These are phyloP conservation scores for Trichosporon ovoides DNA, from an alignment of 1,284 basidiomycete species.

Conservation along the genomic window DNA sequence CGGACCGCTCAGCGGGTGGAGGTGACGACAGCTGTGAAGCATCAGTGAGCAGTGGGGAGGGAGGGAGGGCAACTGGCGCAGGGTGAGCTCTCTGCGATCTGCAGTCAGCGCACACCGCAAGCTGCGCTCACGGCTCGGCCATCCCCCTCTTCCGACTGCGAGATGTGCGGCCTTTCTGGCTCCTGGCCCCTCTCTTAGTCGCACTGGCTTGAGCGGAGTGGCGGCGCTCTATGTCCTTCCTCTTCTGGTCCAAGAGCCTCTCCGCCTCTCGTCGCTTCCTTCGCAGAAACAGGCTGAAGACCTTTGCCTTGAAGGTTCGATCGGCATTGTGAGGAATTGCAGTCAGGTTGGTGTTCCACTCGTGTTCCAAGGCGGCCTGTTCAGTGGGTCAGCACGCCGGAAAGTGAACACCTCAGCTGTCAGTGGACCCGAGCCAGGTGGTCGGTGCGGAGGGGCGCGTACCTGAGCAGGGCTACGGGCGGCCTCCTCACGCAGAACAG, in stretches of 20 bases:
- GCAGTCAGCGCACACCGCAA: no score
- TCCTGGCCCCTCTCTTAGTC: no score
- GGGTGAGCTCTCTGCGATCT: no score
- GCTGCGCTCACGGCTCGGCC: no score
- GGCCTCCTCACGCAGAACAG: background rate
- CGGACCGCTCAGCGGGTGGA: no score
- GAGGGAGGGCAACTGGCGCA: no score
- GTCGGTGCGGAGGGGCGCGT: background rate
- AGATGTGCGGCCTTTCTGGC: no score
- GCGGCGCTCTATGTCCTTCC: background rate
- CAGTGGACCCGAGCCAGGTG: no score
- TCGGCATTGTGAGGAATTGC: background rate
- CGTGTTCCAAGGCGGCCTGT: background rate
- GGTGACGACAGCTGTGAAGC: no score
- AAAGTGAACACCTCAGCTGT: background rate
- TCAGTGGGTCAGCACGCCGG: background rate
- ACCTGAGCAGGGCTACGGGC: background rate
- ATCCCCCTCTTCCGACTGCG: no score
- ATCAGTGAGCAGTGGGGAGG: no score
- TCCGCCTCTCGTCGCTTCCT: background rate
- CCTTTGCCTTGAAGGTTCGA: background rate
- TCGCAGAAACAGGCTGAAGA: background rate
- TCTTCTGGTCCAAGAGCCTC: background rate
- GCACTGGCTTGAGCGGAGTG: background rate
- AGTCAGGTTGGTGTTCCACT: background rate